A percentile compares a stretch with the other conserved stretches of the same genome.
These are phyloP conservation scores for Nicotiana attenuata DNA, from an alignment of 257 asterid genomes.

Conservation along the genomic window DNA sequence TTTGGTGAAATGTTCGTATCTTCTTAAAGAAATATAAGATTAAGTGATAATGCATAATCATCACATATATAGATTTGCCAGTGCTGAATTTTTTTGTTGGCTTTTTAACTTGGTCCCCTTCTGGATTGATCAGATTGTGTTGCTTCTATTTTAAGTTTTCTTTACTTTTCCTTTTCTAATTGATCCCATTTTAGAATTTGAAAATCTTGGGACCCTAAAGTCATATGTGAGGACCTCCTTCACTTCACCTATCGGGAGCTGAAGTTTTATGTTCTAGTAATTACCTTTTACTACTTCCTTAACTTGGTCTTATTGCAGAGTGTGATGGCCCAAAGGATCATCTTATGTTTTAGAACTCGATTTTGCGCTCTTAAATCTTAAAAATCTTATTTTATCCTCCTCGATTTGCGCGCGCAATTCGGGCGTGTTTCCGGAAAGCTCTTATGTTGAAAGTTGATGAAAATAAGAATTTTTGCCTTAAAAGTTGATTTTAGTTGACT, in stretches of 20 bases:
- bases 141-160: slow-evolving; percentile 1
- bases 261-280: neutral
- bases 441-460: no score
- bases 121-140: neutral
- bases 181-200: slow-evolving; percentile 1
- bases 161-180: neutral
- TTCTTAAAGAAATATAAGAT: neutral
- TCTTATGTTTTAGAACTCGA: no score
- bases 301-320: neutral
- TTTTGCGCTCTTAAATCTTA: accelerated
- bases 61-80: neutral
- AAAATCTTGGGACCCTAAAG: neutral
- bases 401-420: no score
- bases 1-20: neutral
- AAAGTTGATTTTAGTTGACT: no score
- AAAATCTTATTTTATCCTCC: no score
- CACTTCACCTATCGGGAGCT: neutral
- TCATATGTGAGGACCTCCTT: neutral
- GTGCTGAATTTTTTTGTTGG: neutral
- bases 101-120: neutral
- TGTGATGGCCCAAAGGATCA: no score
- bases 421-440: no score
- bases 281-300: neutral
- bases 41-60: neutral
- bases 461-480: no score